These are phyloP conservation scores for Ophiostoma sp. DNA, from an alignment of 2,329 filamentous ascomycete species.

Conservation along the genomic window DNA sequence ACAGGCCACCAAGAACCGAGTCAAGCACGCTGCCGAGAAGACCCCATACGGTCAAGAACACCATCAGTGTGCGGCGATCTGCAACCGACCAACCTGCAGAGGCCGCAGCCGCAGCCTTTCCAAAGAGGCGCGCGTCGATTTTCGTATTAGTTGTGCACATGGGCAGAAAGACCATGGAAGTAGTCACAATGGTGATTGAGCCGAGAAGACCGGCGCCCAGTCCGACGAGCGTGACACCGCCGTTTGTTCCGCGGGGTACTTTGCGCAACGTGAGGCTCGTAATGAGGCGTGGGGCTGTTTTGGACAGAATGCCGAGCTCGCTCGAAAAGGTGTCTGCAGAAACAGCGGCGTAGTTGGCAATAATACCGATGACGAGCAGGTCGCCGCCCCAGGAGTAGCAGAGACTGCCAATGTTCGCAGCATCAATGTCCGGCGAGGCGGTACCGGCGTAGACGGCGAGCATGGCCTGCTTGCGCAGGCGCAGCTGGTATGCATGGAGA, in stretches of 20 bases:
- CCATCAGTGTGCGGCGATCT: constrained; percentile 45
- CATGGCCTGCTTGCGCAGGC: constrained; percentile 41
- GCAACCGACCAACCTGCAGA: constrained; percentile 40
- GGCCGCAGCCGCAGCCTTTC: constrained; percentile 36
- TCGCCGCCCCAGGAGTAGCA: constrained; percentile 60
- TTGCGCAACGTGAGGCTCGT: constrained; percentile 69
- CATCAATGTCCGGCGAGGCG: background rate
- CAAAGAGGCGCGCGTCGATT: constrained; percentile 28
- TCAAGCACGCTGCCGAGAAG: constrained; percentile 76
- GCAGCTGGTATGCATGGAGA: constrained; percentile 56
- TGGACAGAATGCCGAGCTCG: constrained; percentile 86
- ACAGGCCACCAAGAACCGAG: constrained; percentile 74
- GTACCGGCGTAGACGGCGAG: constrained; percentile 31
- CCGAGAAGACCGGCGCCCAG: constrained; percentile 68
- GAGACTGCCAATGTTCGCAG: constrained; percentile 38
- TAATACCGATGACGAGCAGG: constrained; percentile 58
- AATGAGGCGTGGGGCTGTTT: constrained; percentile 71
- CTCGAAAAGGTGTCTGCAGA: constrained; percentile 92
- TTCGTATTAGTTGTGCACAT: constrained; percentile 48
- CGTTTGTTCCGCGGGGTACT: constrained; percentile 89
- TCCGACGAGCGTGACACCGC: constrained; percentile 74
- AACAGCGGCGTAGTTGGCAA: constrained; percentile 84
- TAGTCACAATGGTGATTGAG: constrained; percentile 62
- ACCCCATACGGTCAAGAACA: constrained; percentile 65
- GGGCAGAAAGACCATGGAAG: constrained; percentile 62